A percentile compares a stretch with the other conserved stretches of the same genome.
phyloP scores from a whole-genome alignment of 2,329 filamentous ascomycete species.

The Ophiocordyceps robertsii region DNA sequence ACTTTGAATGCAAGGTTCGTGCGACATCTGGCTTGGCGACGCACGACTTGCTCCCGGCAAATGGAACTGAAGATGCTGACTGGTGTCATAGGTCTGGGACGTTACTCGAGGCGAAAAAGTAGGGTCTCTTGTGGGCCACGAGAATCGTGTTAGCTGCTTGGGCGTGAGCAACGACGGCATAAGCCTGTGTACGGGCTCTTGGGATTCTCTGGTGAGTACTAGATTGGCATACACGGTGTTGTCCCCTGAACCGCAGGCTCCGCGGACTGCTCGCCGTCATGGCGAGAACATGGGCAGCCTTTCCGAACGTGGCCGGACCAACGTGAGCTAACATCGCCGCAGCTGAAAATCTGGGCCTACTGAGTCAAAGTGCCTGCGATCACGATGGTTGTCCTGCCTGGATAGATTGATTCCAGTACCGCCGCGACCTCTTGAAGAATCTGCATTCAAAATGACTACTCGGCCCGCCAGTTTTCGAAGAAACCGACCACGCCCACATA shows the following conservation, averaged over 20 bases:
- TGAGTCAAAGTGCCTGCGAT: constrained; percentile 25
- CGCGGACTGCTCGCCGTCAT: neutral
- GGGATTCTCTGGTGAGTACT: constrained; percentile 86
- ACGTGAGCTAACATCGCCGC: constrained; percentile 3
- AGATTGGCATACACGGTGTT: neutral
- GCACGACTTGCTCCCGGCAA: neutral
- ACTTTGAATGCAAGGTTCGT: constrained; percentile 97
- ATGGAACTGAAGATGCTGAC: constrained; percentile 3
- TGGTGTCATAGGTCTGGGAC: constrained; percentile 74
- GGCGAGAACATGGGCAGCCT: neutral
- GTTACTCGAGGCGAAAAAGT: constrained; percentile 93
- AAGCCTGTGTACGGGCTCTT: constrained; percentile 97
- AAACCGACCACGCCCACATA: constrained; percentile 14
- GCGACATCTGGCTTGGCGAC: neutral
- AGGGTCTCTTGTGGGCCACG: constrained; percentile 89
- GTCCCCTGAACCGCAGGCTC: neutral
- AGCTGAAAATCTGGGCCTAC: constrained; percentile 86
- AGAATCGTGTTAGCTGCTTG: constrained; percentile 97
- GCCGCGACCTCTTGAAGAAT: constrained; percentile 12
- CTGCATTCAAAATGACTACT: constrained; percentile 17
- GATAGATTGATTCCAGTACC: constrained; percentile 16
- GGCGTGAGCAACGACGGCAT: constrained; percentile 98
- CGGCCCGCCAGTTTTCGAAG: constrained; percentile 15
- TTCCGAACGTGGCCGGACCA: neutral
- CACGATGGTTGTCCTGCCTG: constrained; percentile 13